Evolutionary conservation across 192 early-diverging fungal species (phyloP).

Genomic region (Mortierella antarctica): DNA sequence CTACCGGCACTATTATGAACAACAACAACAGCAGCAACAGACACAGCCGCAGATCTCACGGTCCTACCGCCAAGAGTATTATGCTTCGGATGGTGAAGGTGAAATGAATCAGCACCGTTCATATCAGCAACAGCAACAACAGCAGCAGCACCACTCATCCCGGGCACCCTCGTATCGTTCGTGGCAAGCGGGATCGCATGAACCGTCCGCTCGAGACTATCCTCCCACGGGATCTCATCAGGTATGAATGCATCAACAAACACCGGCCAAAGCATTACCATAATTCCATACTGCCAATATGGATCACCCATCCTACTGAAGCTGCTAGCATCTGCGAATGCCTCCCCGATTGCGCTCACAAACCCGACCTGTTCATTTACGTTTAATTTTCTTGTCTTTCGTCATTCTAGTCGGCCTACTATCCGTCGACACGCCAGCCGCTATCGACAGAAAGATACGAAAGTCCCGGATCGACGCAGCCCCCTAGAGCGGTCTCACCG

Average conservation of each 20-base stretch:
- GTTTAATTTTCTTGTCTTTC: background rate
- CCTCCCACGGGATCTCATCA: slow-evolving; percentile 25
- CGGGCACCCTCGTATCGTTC: slow-evolving; percentile 13
- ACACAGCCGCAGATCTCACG: slow-evolving; percentile 4
- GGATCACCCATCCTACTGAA: too few relatives aligned
- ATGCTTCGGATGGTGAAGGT: slow-evolving; percentile 38
- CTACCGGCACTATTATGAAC: slow-evolving; percentile 31
- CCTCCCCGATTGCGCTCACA: too few relatives aligned
- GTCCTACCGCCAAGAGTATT: slow-evolving; percentile 30
- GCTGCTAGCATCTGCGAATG: too few relatives aligned
- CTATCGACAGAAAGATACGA: slow-evolving; percentile 25
- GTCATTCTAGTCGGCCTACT: slow-evolving; percentile 8
- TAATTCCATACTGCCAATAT: too few relatives aligned
- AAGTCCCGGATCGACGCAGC: slow-evolving; percentile 2
- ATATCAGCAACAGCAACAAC: slow-evolving; percentile 19
- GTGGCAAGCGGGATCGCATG: slow-evolving; percentile 25
- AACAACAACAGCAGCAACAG: slow-evolving; percentile 17
- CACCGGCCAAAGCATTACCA: too few relatives aligned
- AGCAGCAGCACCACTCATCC: slow-evolving; percentile 13
- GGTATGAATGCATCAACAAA: background rate
- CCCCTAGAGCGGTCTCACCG: slow-evolving; percentile 14
- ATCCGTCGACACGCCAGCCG: slow-evolving; percentile 14
- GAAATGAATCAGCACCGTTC: slow-evolving; percentile 32
- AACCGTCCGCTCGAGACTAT: slow-evolving; percentile 22
- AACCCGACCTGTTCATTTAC: too few relatives aligned